Percentiles rank a stretch among this genome's conserved stretches.
Conservation (phyloP, 441 rosid species). For the Hura crepitans region DNA sequence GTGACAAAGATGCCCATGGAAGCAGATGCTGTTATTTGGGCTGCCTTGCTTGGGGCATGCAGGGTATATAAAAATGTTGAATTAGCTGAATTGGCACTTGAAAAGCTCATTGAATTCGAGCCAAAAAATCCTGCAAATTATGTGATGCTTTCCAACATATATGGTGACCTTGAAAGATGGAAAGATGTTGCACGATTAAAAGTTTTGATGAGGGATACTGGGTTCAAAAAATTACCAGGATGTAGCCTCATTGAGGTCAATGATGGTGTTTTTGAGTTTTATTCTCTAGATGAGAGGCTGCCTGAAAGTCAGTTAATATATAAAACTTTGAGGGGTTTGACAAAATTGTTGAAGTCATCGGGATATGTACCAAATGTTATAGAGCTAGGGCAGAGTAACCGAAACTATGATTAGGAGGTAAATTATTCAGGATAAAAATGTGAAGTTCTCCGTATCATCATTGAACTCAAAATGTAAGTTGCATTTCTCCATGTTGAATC, state of each 20-base stretch:
- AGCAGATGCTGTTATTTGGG: constrained; percentile 69
- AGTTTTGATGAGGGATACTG: constrained; percentile 62
- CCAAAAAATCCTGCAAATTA: constrained; percentile 58
- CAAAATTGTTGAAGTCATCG: constrained; percentile 30
- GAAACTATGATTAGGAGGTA: not conserved
- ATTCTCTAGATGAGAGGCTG: constrained; percentile 56
- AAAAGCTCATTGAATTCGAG: constrained; percentile 46
- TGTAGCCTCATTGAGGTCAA: constrained; percentile 55
- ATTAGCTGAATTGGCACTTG: constrained; percentile 50
- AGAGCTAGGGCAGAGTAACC: constrained; percentile 22
- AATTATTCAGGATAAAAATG: no score
- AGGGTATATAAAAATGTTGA: constrained; percentile 54
- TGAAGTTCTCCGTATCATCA: no score
- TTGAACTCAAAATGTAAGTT: no score
- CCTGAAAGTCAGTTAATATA: constrained; percentile 41
- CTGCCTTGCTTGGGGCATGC: constrained; percentile 56
- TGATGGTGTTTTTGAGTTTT: constrained; percentile 47
- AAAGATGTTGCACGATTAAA: constrained; percentile 55
- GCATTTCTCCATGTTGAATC: no score
- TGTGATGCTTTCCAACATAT: constrained; percentile 57
- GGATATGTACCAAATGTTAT: constrained; percentile 25
- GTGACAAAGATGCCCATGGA: constrained; percentile 46
- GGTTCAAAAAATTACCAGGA: constrained; percentile 52
- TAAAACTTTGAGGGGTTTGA: constrained; percentile 41
- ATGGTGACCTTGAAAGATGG: constrained; percentile 55